A percentile compares a stretch with the other conserved stretches of the same genome.
Conservation (phyloP, 23 red algal genomes). For the Agarophyton chilense region DNA sequence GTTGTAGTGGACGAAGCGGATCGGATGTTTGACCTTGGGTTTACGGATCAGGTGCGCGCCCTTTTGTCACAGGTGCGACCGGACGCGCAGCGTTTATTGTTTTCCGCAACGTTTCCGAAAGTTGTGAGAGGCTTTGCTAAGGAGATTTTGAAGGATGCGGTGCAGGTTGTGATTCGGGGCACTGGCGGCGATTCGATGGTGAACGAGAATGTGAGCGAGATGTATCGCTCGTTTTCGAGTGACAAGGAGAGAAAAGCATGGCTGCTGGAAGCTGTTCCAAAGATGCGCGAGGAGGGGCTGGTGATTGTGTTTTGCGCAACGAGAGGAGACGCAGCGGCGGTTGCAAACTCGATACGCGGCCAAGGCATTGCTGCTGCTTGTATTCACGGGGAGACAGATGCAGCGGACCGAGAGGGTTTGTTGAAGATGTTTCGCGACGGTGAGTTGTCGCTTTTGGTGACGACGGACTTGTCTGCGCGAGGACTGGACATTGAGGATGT, state of each 20-base stretch:
- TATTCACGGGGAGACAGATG: constrained; percentile 87
- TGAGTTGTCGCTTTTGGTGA: constrained; percentile 69
- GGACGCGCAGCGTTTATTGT: constrained; percentile 79
- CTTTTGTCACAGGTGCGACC: constrained; percentile 75
- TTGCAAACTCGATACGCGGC: constrained; percentile 71
- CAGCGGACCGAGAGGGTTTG: constrained; percentile 71
- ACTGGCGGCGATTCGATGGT: constrained; percentile 38
- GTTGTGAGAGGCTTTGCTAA: constrained; percentile 53
- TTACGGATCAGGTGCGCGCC: constrained; percentile 81
- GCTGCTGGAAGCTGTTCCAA: constrained; percentile 22
- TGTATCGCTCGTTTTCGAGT: constrained; percentile 39
- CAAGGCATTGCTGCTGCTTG: constrained; percentile 57
- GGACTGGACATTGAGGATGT: constrained; percentile 84
- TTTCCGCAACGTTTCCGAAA: constrained; percentile 73
- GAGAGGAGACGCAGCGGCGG: constrained; percentile 61
- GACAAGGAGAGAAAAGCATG: constrained; percentile 51
- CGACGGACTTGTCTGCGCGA: constrained; percentile 80
- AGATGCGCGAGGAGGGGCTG: constrained; percentile 31
- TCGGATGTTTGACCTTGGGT: constrained; percentile 86
- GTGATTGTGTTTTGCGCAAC: constrained; percentile 83
- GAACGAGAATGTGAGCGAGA: constrained; percentile 60
- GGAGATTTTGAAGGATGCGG: constrained; percentile 27
- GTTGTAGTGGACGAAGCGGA: constrained; percentile 92
- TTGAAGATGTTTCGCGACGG: constrained; percentile 72
- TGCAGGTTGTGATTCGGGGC: background rate